Evolutionary conservation across 441 rosid species (phyloP).

Genomic region (Omphalea diandra): DNA sequence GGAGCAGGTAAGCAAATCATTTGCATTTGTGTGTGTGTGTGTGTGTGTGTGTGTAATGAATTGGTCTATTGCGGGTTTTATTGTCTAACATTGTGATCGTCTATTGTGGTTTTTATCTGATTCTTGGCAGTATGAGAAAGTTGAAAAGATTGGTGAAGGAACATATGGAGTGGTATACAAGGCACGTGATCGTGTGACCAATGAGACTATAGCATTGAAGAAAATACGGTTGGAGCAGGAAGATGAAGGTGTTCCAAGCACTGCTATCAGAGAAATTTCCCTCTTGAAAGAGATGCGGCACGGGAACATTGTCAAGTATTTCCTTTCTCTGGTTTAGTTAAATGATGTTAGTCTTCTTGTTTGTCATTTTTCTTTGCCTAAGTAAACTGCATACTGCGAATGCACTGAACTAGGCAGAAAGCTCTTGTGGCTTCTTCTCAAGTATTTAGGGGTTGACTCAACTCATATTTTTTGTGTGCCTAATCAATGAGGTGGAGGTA

Average conservation of each 20-base stretch:
- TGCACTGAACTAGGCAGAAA: neutral
- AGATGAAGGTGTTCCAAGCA: slow-evolving; percentile 92
- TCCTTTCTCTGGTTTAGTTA: no score
- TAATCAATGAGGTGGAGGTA: neutral
- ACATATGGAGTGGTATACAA: slow-evolving; percentile 96
- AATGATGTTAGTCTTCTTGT: no score
- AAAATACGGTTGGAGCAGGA: slow-evolving; percentile 73
- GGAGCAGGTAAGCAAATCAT: slow-evolving; percentile 10
- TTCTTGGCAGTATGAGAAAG: slow-evolving; percentile 79
- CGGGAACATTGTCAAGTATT: slow-evolving; percentile 79
- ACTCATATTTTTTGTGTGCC: neutral
- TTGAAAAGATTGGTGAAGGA: slow-evolving; percentile 97
- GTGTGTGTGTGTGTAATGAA: neutral
- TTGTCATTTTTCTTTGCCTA: no score
- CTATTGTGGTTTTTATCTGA: neutral
- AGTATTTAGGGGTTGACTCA: neutral
- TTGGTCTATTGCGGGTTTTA: slow-evolving; percentile 4
- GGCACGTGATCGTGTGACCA: slow-evolving; percentile 83
- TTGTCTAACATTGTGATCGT: neutral
- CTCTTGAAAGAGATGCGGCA: slow-evolving; percentile 95
- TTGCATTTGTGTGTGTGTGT: neutral
- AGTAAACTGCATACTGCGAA: neutral
- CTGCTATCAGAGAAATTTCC: slow-evolving; percentile 85
- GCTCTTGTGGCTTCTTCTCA: neutral
- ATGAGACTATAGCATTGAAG: slow-evolving; percentile 77